Percentiles rank a stretch among this genome's conserved stretches.
These are phyloP conservation scores for Metarhizium anisopliae DNA, from an alignment of 2,329 filamentous ascomycete genomes.

Conservation along the genomic window DNA sequence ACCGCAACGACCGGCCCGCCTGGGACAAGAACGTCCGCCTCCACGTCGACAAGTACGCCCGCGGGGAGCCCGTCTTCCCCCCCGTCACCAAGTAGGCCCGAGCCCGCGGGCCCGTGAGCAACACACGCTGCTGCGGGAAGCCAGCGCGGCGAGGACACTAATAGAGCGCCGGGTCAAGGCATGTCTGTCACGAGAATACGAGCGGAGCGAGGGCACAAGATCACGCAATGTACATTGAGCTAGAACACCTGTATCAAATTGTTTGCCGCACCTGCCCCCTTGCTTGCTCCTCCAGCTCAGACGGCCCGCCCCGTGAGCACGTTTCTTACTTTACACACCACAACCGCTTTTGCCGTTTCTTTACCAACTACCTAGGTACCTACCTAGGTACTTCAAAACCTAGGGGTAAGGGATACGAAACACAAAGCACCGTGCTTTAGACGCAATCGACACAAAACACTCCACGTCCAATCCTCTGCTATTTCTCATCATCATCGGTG, in stretches of 20 bases:
- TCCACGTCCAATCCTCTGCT: not conserved
- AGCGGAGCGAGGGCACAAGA: not conserved
- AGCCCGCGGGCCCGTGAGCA: not conserved
- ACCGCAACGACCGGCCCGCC: conserved; percentile 52
- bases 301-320: not conserved
- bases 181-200: too few relatives aligned
- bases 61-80: conserved; percentile 28
- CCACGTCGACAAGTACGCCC: conserved; percentile 70
- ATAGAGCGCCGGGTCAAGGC: too few relatives aligned
- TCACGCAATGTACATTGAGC: not conserved
- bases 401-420: too few relatives aligned
- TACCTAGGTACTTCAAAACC: too few relatives aligned
- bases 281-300: not conserved
- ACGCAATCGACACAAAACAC: not conserved
- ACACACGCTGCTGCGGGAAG: too few relatives aligned
- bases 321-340: not conserved
- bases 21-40: conserved; percentile 68
- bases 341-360: too few relatives aligned
- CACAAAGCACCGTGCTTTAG: not conserved
- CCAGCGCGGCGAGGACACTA: too few relatives aligned
- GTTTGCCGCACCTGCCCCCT: not conserved
- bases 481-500: not conserved
- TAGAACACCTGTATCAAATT: not conserved
- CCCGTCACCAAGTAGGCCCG: not conserved
- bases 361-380: too few relatives aligned